Evolutionary conservation across 306 rosid genomes (phyloP), one percentile per base, ranked within the genome.

Genomic region (Begonia fuchsioides): DNA sequence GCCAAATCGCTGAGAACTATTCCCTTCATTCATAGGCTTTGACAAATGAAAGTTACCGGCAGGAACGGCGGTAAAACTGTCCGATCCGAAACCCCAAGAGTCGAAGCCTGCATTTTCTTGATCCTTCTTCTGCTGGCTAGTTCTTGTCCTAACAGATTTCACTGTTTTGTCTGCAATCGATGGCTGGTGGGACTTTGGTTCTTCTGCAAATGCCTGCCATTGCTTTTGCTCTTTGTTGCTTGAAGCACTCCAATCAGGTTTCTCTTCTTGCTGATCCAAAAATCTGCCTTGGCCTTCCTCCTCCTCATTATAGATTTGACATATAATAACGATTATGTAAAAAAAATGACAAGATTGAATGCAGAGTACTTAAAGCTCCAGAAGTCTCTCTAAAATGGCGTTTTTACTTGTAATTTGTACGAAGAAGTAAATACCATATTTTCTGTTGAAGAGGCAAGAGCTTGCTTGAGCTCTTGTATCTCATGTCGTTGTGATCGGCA

Each of bases 401-500:
- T 10, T 41, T 17, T 32, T n/a, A n/a, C n/a, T n/a, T n/a, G n/a
- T n/a, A n/a, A n/a, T n/a, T n/a, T n/a, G n/a, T n/a, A n/a, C n/a
- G 49, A 6, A 9, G 39, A 13, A 26, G 16, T 10, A n/a, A n/a
- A 14, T 17, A 56, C 43, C 47, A 26, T 78, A 56, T 26, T 1
- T 14, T 56, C 63, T 16, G 93, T 84, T 7, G 95, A 81, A 3
- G 90, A 83, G 47, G 85, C 72, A 17, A 85, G 72, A 55, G 75
- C 70, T 68, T 85, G 95, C 79, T 79, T 90, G 56, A 90, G 94
- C 38, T 90, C 98, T 73, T 81, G 95, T 39, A 90, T 54, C 71
- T 90, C 95, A 68, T 76, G 98, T 75, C 98, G 77, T 35, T 85
- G 98, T 6, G 98, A 83, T 53, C 98, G 78, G 57, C 98, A 90